Evolutionary conservation across 768 basidiomycete species (phyloP).

Genomic region (Rhodosporidiobolus odoratus): DNA sequence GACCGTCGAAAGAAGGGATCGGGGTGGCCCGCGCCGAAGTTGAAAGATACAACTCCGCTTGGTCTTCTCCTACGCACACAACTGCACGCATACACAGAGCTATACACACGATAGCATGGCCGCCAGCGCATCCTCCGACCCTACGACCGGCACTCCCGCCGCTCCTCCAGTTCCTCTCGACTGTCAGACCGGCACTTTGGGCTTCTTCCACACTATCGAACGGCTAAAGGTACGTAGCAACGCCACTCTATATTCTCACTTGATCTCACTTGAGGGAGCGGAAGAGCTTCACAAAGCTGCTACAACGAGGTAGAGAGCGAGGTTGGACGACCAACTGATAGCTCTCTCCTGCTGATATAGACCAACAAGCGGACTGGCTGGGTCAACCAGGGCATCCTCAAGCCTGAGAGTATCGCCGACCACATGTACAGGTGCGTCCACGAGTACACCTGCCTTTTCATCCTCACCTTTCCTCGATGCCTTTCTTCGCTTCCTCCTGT

Average conservation of each 20-base stretch:
- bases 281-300: too few species aligned
- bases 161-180: constrained; percentile 18
- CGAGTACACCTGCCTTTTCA: too few species aligned
- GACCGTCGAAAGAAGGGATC: too few species aligned
- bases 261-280: too few species aligned
- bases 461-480: background rate
- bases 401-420: constrained; percentile 61
- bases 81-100: too few species aligned
- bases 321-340: background rate
- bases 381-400: constrained; percentile 69
- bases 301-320: too few species aligned
- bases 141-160: constrained; percentile 17
- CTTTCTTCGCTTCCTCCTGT: background rate
- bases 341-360: constrained; percentile 48
- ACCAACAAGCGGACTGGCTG: constrained; percentile 94
- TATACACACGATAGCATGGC: too few species aligned
- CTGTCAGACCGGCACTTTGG: constrained; percentile 60
- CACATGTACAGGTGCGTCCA: constrained; percentile 69
- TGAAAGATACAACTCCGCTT: too few species aligned
- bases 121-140: too few species aligned
- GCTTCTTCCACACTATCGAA: constrained; percentile 85
- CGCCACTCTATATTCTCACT: background rate
- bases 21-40: too few species aligned
- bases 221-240: constrained; percentile 66
- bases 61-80: too few species aligned